Conservation (phyloP, 192 early-diverging fungal species). For the Coemansia aciculifera region DNA sequence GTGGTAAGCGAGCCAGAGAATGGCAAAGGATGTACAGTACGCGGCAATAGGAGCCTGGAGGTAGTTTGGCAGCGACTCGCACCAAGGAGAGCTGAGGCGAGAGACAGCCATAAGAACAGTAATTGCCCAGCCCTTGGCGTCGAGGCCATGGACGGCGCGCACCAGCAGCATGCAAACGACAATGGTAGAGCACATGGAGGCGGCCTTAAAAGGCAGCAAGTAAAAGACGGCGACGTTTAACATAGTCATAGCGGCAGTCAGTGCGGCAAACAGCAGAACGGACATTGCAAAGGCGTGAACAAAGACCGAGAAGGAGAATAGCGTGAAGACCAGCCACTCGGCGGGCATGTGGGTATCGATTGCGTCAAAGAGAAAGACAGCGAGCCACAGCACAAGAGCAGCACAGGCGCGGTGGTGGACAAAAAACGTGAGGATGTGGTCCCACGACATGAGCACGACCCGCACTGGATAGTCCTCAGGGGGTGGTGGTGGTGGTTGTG, state of each 20-base stretch:
- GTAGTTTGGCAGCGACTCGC: slow-evolving; percentile 42
- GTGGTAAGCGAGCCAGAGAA: slow-evolving; percentile 48
- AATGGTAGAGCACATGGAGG: slow-evolving; percentile 40
- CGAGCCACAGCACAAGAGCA: slow-evolving; percentile 35
- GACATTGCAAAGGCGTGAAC: slow-evolving; percentile 54
- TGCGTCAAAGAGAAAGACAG: slow-evolving; percentile 36
- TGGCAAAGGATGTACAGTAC: slow-evolving; percentile 50
- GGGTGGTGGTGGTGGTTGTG: not conserved
- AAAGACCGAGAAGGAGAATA: slow-evolving; percentile 55
- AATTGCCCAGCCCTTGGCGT: slow-evolving; percentile 46
- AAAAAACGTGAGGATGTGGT: slow-evolving; percentile 37
- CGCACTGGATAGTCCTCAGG: slow-evolving; percentile 21
- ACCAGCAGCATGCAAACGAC: slow-evolving; percentile 55
- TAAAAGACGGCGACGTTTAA: slow-evolving; percentile 43
- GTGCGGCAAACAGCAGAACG: slow-evolving; percentile 38
- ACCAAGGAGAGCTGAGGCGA: slow-evolving; percentile 44
- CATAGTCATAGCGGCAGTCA: slow-evolving; percentile 39
- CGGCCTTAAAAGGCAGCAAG: slow-evolving; percentile 26
- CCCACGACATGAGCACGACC: slow-evolving; percentile 34
- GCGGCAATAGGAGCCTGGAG: slow-evolving; percentile 50
- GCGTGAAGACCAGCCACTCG: slow-evolving; percentile 53
- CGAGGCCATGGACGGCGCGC: slow-evolving; percentile 45
- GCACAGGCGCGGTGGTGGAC: slow-evolving; percentile 41
- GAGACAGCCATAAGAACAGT: slow-evolving; percentile 40
- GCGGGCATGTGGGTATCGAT: slow-evolving; percentile 46